Conservation (phyloP, 2,329 filamentous ascomycete genomes). For the Neopestalotiopsis clavispora region DNA sequence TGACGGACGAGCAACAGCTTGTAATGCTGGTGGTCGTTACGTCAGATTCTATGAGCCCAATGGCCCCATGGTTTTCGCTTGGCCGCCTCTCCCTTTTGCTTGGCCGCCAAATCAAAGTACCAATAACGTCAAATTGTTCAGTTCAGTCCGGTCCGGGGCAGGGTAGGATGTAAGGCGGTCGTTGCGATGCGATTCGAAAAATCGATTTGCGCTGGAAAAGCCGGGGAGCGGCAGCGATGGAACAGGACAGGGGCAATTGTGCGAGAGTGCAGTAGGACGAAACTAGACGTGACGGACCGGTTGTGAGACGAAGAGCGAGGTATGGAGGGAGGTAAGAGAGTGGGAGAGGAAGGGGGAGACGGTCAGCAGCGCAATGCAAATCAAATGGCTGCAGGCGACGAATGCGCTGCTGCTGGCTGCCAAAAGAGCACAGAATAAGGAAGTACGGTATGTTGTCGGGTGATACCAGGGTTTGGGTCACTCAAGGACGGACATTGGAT, state of each 20-base stretch:
- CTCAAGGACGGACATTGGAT: neutral
- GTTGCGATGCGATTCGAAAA: neutral
- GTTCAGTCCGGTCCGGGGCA: neutral
- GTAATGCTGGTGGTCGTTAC: constrained; percentile 30
- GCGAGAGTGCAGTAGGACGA: neutral
- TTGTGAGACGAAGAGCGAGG: neutral
- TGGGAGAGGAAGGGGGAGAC: neutral
- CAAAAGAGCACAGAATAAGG: neutral
- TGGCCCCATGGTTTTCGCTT: constrained; percentile 31
- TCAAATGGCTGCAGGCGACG: neutral
- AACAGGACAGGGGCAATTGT: neutral
- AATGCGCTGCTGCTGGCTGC: neutral
- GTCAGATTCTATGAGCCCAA: constrained; percentile 30
- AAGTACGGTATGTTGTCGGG: neutral
- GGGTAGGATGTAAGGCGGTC: neutral
- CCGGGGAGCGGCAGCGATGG: neutral
- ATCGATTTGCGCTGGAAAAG: neutral
- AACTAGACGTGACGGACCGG: neutral
- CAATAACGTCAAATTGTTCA: neutral
- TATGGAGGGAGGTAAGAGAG: neutral
- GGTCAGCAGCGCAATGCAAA: neutral
- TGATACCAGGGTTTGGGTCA: neutral
- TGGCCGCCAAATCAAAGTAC: neutral
- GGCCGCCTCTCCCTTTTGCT: neutral
- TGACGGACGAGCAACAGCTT: constrained; percentile 10